Conservation (phyloP, 768 basidiomycete species). For the Tremella yokohamensis region DNA sequence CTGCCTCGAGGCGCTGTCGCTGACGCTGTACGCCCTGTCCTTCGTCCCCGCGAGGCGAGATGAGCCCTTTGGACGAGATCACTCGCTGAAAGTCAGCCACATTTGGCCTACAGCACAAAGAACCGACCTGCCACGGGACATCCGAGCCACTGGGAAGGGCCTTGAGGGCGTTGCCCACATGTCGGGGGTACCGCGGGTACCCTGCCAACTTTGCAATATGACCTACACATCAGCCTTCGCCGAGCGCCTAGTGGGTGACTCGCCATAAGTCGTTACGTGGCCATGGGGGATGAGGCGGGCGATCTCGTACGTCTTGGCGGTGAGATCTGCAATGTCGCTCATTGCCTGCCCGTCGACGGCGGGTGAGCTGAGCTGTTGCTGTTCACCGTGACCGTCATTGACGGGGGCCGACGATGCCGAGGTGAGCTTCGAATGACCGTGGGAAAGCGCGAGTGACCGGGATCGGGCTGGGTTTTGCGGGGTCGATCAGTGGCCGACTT, state of each 20-base stretch:
- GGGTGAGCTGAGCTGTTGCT: too few species aligned
- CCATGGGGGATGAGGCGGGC: conserved; percentile 36
- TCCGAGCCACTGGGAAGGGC: conserved; percentile 30
- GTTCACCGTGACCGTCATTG: conserved; percentile 85
- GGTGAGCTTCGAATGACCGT: too few species aligned
- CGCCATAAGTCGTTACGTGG: conserved; percentile 43
- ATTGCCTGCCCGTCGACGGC: too few species aligned
- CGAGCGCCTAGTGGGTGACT: background rate
- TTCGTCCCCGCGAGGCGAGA: conserved; percentile 76
- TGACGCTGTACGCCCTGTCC: conserved; percentile 75
- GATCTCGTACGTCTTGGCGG: conserved; percentile 45
- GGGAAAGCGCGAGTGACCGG: too few species aligned
- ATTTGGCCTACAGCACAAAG: background rate
- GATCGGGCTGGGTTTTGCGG: too few species aligned
- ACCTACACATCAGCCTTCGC: conserved; percentile 16
- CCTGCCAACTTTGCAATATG: conserved; percentile 49
- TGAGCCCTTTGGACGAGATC: conserved; percentile 44
- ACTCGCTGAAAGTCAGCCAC: conserved; percentile 33
- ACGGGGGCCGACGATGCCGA: too few species aligned
- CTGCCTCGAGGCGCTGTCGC: conserved; percentile 68
- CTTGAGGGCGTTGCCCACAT: conserved; percentile 49
- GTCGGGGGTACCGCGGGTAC: conserved; percentile 47
- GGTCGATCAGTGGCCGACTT: too few species aligned
- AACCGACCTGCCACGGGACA: conserved; percentile 49
- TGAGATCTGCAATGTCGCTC: conserved; percentile 43